phyloP scores from a whole-genome alignment of 305 asterid genomes.

The Fraxinus floribunda region DNA sequence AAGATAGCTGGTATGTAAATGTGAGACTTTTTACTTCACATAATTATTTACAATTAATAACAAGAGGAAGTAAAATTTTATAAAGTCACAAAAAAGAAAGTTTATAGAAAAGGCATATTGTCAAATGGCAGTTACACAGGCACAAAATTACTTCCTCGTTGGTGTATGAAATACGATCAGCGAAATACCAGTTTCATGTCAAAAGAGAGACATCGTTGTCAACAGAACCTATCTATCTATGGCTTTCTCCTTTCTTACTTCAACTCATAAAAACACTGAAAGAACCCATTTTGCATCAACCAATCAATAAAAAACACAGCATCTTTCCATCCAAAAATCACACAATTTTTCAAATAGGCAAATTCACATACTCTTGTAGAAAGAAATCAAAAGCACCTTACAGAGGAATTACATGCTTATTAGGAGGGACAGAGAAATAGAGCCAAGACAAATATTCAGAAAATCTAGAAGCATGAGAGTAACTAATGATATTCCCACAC shows the following conservation, averaged over 20 bases:
- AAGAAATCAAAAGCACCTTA: background rate
- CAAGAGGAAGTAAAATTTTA: background rate
- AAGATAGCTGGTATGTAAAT: background rate
- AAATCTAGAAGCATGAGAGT: constrained; percentile 49
- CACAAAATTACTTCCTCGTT: background rate
- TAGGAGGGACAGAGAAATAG: constrained; percentile 31
- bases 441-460: constrained; percentile 47
- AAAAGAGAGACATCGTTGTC: too few species aligned
- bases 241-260: constrained; percentile 23
- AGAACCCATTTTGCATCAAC: constrained; percentile 35
- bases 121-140: background rate
- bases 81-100: background rate
- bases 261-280: constrained; percentile 28
- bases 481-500: constrained; percentile 49
- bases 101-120: background rate
- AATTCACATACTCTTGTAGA: constrained; percentile 11
- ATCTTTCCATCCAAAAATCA: constrained; percentile 26
- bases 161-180: too few species aligned
- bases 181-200: too few species aligned
- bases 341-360: constrained; percentile 13
- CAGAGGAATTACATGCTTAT: constrained; percentile 9
- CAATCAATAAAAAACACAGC: constrained; percentile 25
- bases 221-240: too few species aligned
- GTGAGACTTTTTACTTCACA: background rate
- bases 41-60: background rate